Evolutionary conservation across 2,329 filamentous ascomycete species (phyloP).

Genomic region (Colletotrichum destructivum): DNA sequence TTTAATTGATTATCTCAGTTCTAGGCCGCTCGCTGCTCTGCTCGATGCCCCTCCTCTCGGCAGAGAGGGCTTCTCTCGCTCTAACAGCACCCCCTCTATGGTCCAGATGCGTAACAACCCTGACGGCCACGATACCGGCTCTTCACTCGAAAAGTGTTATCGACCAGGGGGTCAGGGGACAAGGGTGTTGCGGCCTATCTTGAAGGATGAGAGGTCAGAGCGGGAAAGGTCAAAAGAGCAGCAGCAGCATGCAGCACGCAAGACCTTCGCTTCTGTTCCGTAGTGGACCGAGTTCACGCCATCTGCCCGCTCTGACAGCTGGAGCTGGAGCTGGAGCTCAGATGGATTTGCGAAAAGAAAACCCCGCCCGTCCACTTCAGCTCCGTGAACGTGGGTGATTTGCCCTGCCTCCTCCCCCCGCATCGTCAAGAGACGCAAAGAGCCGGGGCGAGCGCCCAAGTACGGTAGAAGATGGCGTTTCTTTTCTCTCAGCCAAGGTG

Average conservation of each 20-base stretch:
- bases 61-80: not conserved
- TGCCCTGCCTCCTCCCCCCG: not conserved
- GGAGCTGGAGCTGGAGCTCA: constrained; percentile 7
- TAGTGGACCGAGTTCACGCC: constrained; percentile 11
- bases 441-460: not conserved
- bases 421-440: constrained; percentile 9
- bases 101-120: constrained; percentile 15
- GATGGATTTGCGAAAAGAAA: constrained; percentile 8
- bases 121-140: constrained; percentile 24
- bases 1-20: constrained; percentile 6
- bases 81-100: constrained; percentile 3
- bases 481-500: not conserved
- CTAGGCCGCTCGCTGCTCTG: no score
- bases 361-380: constrained; percentile 27
- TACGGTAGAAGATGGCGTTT: not conserved
- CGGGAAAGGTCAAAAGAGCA: constrained; percentile 10
- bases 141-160: constrained; percentile 23
- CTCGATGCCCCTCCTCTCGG: no score
- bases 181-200: constrained; percentile 9
- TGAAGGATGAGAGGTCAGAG: constrained; percentile 18
- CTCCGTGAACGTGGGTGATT: not conserved
- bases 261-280: not conserved
- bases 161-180: constrained; percentile 22
- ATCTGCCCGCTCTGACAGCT: constrained; percentile 31
- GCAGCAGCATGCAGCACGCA: not conserved